Base-by-base conservation (phyloP, 2,329 filamentous ascomycete genomes). In the Aureobasidium sp. region DNA sequence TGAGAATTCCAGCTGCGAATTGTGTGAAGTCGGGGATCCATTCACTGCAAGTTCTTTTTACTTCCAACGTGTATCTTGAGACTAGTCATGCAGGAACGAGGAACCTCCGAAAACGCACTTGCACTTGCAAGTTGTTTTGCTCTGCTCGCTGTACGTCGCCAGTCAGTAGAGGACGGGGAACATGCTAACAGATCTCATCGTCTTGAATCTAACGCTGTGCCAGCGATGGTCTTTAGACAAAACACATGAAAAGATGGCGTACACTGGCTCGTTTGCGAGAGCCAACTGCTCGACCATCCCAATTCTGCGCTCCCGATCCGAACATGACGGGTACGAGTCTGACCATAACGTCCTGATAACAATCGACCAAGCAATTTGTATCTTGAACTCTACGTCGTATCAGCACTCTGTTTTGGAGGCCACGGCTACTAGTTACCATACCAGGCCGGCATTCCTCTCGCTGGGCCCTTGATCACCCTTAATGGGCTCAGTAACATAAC, bases 311-410 rank as follows among this genome's bases (percentile, higher is more conserved):
- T 29, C 7, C 29, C 7, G 29, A 29, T 29, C 29, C 29, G 29
- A 29, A 29, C 29, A 29, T 29, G 29, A 29, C 7, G 29, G 29
- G 29, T 29, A 29, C 29, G 29, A 29, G 29, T 29, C 29, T 29
- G 29, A 41, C 37, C 17, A 1, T 15, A 7, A 41, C 5, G 37
- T 41, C 5, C 7, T n/a, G 37, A n/a, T n/a, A 39, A 17, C 37
- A 15, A n/a, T 41, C 17, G 39, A 9, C n/a, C n/a, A 42, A 42
- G 39, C n/a, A 95, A 34, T 95, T 96, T 34, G 8, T 9, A 34
- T 34, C 31, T 34, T 34, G 31, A 29, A 2, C 29, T 29, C 29
- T 29, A 29, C 29, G 7, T 29, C 29, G 29, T 6, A 29, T 29
- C 29, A 29, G 29, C 29, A 8, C 29, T 29, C 9, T 34, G 31